Conservation (phyloP, 768 basidiomycete genomes). For the Clathrus columnatus region DNA sequence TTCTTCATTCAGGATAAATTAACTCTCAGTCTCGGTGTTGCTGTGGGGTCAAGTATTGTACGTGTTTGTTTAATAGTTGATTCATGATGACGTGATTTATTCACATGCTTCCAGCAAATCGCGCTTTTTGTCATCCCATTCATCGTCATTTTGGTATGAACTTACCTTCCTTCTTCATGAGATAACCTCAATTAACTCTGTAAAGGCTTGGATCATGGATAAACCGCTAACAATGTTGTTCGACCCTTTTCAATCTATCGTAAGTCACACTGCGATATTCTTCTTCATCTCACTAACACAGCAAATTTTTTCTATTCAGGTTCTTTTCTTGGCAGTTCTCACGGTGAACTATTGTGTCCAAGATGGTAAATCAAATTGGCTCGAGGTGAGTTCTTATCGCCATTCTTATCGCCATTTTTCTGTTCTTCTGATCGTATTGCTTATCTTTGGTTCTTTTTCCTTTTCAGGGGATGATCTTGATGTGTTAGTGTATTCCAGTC, state of each 20-base stretch:
- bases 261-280: slow-evolving; percentile 23
- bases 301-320: slow-evolving; percentile 38
- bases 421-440: neutral
- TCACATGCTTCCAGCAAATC: slow-evolving; percentile 56
- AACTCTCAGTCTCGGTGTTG: slow-evolving; percentile 78
- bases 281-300: slow-evolving; percentile 14
- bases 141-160: neutral
- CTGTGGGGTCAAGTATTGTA: slow-evolving; percentile 80
- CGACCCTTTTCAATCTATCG: slow-evolving; percentile 82
- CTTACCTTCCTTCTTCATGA: neutral
- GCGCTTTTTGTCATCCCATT: slow-evolving; percentile 81
- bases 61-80: slow-evolving; percentile 20
- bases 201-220: slow-evolving; percentile 75
- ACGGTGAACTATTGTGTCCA: slow-evolving; percentile 76
- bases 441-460: neutral
- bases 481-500: slow-evolving; percentile 37
- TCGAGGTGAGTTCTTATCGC: slow-evolving; percentile 35
- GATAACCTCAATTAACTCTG: slow-evolving; percentile 45
- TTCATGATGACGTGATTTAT: neutral
- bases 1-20: slow-evolving; percentile 47
- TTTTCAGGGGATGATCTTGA: slow-evolving; percentile 52
- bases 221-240: slow-evolving; percentile 78
- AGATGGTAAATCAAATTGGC: slow-evolving; percentile 80
- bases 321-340: slow-evolving; percentile 34
- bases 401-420: neutral